Evolutionary conservation across 176 grass and related monocot genomes (phyloP).

Genomic region (Oryza glaberrima): DNA sequence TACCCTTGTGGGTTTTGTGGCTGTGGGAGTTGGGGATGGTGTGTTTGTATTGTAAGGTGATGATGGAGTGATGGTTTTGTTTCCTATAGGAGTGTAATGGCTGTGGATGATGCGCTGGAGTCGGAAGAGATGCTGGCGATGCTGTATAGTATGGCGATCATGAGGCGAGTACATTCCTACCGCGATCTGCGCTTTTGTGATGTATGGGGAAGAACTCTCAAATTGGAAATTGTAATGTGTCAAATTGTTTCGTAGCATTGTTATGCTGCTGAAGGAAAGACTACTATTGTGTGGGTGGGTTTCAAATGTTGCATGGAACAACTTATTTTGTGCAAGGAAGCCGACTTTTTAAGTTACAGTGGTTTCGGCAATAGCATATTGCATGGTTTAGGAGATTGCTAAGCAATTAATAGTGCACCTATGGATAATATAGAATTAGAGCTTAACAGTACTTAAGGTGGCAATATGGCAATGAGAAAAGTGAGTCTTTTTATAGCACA

Average conservation of each 20-base stretch:
- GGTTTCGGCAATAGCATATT: neutral
- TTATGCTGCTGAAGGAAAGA: neutral
- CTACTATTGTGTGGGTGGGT: neutral
- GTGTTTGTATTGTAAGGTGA: neutral
- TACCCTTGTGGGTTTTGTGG: neutral
- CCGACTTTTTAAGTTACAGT: neutral
- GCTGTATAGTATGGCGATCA: constrained; percentile 92
- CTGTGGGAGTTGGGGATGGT: constrained; percentile 7
- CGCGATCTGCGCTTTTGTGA: neutral
- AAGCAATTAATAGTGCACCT: neutral
- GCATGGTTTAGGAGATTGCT: neutral
- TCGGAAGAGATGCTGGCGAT: constrained; percentile 84
- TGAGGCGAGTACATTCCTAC: constrained; percentile 50
- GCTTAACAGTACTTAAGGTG: neutral
- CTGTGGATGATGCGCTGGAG: constrained; percentile 38
- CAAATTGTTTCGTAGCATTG: neutral
- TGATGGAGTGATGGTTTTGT: constrained; percentile 5
- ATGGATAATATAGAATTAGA: constrained; percentile 4
- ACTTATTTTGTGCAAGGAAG: neutral
- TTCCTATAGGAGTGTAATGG: constrained; percentile 53
- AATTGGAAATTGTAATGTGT: neutral
- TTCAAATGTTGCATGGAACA: neutral
- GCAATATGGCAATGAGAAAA: neutral
- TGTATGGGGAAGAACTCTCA: neutral
- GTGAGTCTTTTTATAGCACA: neutral